phyloP scores from a whole-genome alignment of 352 stramenopile genomes.

The Globisporangium viniferum region DNA sequence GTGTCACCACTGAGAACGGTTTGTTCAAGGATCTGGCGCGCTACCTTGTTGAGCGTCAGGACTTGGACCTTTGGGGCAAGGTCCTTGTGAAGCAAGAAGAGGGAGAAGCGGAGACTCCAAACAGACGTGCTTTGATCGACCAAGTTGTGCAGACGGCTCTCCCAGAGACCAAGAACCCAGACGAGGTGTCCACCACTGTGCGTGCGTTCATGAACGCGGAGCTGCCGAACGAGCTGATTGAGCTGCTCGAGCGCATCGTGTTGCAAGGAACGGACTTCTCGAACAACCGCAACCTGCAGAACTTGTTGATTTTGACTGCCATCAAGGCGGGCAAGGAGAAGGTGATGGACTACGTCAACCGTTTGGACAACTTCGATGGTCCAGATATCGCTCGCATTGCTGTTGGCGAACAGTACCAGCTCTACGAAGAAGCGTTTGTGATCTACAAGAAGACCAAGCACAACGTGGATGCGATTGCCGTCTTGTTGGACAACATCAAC shows the following conservation, averaged over 20 bases:
- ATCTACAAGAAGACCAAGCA: constrained; percentile 99
- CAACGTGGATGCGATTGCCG: constrained; percentile 93
- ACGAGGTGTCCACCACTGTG: constrained; percentile 99
- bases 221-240: constrained; percentile 98
- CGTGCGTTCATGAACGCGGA: constrained; percentile 99
- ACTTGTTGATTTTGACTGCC: constrained; percentile 99
- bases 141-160: constrained; percentile 99
- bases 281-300: constrained; percentile 99
- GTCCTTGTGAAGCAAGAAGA: constrained; percentile 93
- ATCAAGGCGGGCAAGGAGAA: constrained; percentile 98
- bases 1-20: constrained; percentile 98
- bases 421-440: constrained; percentile 99
- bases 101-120: constrained; percentile 87
- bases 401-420: constrained; percentile 97
- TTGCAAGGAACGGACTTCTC: constrained; percentile 99
- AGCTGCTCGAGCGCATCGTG: constrained; percentile 99
- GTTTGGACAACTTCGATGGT: constrained; percentile 99
- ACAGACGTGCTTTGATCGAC: constrained; percentile 97
- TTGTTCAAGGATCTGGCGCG: constrained; percentile 99
- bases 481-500: constrained; percentile 95
- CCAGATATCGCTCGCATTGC: constrained; percentile 99
- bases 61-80: constrained; percentile 98
- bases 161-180: constrained; percentile 97
- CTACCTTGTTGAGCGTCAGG: constrained; percentile 99
- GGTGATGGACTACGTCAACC: constrained; percentile 99